Conservation (phyloP, 164 flowering plant species). For the Sedum album region DNA sequence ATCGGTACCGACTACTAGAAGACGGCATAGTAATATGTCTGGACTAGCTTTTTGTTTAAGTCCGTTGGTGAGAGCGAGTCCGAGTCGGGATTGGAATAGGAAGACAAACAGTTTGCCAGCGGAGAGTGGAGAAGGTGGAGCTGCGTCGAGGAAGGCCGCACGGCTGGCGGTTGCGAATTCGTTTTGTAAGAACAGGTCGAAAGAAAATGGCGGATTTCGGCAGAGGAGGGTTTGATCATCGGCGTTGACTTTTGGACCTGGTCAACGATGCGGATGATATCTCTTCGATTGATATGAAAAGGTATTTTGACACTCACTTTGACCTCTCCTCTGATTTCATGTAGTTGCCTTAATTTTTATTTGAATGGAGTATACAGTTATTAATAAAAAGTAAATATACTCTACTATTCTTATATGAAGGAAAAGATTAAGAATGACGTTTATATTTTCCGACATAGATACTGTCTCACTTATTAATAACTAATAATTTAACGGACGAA, state of each 20-base stretch:
- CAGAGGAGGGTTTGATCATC: constrained; percentile 7
- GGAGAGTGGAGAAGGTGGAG: not conserved
- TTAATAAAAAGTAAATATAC: too few species aligned
- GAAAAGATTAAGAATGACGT: too few species aligned
- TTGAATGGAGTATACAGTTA: too few species aligned
- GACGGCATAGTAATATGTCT: not conserved
- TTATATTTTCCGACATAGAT: too few species aligned
- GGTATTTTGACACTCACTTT: not conserved
- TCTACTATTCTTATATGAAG: too few species aligned
- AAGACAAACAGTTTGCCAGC: constrained; percentile 3
- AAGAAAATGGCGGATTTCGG: constrained; percentile 16
- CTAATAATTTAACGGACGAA: too few species aligned
- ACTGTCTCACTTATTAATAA: too few species aligned
- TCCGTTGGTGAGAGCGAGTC: constrained; percentile 13
- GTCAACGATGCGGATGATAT: not conserved
- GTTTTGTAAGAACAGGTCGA: constrained; percentile 11
- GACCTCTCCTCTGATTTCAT: not conserved
- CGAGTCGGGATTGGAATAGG: constrained; percentile 12
- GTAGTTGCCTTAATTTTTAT: too few species aligned
- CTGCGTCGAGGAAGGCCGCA: not conserved
- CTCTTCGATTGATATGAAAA: not conserved
- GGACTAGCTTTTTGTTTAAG: constrained; percentile 12
- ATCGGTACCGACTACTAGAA: not conserved
- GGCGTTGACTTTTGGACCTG: constrained; percentile 4
- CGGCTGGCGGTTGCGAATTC: constrained; percentile 3